Conservation (phyloP, 2,329 filamentous ascomycete species). For the Xylaria hypoxylon region DNA sequence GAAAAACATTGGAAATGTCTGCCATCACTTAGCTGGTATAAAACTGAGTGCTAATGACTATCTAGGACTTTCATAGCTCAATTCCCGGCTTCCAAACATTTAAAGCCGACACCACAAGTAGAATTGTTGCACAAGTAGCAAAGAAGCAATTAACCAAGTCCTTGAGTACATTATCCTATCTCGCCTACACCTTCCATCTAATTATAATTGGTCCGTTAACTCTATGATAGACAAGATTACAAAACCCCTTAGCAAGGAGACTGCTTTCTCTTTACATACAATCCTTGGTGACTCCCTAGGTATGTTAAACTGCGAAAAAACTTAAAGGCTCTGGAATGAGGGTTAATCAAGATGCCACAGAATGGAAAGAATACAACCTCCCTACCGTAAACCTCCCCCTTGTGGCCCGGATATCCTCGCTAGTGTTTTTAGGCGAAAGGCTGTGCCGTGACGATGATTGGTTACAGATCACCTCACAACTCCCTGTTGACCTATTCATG, state of each 20-base stretch:
- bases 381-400: constrained; percentile 5
- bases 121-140: constrained; percentile 13
- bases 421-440: constrained; percentile 27
- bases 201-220: too few species aligned
- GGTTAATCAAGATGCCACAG: neutral
- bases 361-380: constrained; percentile 22
- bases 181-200: too few species aligned
- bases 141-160: constrained; percentile 28
- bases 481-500: neutral
- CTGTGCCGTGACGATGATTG: constrained; percentile 28
- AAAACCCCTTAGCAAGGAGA: constrained; percentile 12
- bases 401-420: constrained; percentile 20
- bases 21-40: neutral
- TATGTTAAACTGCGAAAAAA: neutral
- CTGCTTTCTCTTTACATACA: constrained; percentile 19
- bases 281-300: constrained; percentile 20
- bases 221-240: constrained; percentile 21
- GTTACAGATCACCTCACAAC: constrained; percentile 15
- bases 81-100: constrained; percentile 25
- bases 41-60: constrained; percentile 6
- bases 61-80: constrained; percentile 17
- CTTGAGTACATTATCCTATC: constrained; percentile 16
- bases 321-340: too few species aligned
- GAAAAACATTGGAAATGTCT: neutral
- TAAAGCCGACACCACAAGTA: neutral